phyloP scores from a whole-genome alignment of 345 rosid genomes.

The Syzygium grande region DNA sequence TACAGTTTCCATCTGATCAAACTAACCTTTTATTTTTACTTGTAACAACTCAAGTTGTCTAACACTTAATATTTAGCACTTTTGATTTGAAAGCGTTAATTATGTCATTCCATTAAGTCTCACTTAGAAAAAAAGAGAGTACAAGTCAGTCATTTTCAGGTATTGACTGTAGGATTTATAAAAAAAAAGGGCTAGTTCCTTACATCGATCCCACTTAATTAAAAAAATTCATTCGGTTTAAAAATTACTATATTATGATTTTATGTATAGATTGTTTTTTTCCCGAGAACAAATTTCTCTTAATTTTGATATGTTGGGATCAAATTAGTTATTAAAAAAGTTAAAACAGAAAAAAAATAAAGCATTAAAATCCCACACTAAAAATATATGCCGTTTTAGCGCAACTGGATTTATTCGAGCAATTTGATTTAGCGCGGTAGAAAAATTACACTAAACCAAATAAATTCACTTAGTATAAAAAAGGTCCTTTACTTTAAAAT shows the following conservation, averaged over 20 bases:
- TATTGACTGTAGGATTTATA: not conserved
- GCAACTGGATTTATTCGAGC: not conserved
- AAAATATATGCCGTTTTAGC: not conserved
- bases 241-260: no score
- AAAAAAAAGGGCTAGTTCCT: not conserved
- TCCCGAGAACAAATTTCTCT: no score
- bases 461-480: not conserved
- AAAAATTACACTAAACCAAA: not conserved
- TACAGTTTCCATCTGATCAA: not conserved
- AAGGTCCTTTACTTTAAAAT: not conserved
- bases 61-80: not conserved
- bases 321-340: not conserved
- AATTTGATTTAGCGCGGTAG: not conserved
- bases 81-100: not conserved
- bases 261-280: no score
- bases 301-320: not conserved
- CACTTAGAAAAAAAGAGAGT: not conserved
- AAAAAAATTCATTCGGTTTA: no score
- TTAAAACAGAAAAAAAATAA: fast-evolving
- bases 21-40: not conserved
- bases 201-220: no score
- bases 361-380: not conserved
- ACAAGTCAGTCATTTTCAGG: not conserved
- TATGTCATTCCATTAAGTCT: not conserved
- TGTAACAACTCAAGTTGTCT: not conserved